Evolutionary conservation across 2,329 filamentous ascomycete genomes (phyloP).

Genomic region (Colletotrichum zoysiae): DNA sequence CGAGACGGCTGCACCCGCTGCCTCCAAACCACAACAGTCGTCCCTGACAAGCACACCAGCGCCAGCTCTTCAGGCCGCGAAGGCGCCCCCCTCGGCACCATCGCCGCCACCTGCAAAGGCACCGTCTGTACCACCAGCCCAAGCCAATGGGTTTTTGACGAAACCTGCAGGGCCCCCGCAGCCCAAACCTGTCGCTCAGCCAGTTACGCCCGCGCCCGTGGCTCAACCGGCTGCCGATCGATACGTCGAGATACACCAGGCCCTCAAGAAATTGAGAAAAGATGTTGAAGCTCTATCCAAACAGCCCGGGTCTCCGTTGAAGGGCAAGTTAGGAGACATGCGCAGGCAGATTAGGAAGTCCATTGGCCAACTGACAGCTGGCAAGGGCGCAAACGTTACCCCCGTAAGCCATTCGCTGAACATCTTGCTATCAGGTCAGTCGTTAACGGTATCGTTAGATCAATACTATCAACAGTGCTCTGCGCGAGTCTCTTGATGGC

Average conservation of each 20-base stretch:
- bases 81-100: conserved; percentile 42
- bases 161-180: conserved; percentile 33
- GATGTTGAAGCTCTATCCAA: conserved; percentile 70
- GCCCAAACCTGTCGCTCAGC: conserved; percentile 20
- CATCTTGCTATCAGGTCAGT: not conserved
- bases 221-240: conserved; percentile 52
- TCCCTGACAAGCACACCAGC: conserved; percentile 36
- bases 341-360: conserved; percentile 78
- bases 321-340: conserved; percentile 77
- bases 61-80: conserved; percentile 27
- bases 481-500: conserved; percentile 67
- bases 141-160: conserved; percentile 23
- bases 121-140: conserved; percentile 21
- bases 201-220: conserved; percentile 13
- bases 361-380: conserved; percentile 79
- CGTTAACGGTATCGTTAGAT: conserved; percentile 50
- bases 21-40: conserved; percentile 32
- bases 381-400: conserved; percentile 69
- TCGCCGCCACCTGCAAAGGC: conserved; percentile 25
- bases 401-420: conserved; percentile 50
- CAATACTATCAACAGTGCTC: conserved; percentile 60
- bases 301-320: conserved; percentile 61
- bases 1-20: conserved; percentile 20
- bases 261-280: conserved; percentile 76
- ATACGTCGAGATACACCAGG: conserved; percentile 72